phyloP scores from a whole-genome alignment of 2,329 filamentous ascomycete species.

The Penicillium capsulatum region DNA sequence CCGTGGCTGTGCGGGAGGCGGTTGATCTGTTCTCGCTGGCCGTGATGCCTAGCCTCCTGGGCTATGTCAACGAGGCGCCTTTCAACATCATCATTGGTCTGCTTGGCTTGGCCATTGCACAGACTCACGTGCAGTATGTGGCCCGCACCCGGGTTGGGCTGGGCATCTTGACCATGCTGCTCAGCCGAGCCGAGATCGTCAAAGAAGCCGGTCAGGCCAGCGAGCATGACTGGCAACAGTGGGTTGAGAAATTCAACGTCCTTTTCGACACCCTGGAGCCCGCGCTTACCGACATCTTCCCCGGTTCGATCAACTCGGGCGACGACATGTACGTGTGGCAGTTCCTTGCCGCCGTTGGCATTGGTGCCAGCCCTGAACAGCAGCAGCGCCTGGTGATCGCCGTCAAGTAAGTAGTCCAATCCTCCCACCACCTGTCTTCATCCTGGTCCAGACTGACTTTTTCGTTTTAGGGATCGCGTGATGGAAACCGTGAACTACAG shows the following conservation, averaged over 20 bases:
- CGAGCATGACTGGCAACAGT: conserved; percentile 74
- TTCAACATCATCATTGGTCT: conserved; percentile 88
- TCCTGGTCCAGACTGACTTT: too few species aligned
- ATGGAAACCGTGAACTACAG: conserved; percentile 89
- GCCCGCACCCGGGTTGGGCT: conserved; percentile 83
- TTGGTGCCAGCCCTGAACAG: conserved; percentile 87
- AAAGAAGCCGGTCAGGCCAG: conserved; percentile 71
- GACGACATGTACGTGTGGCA: conserved; percentile 98
- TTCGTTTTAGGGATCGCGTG: conserved; percentile 65
- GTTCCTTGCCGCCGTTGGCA: conserved; percentile 90
- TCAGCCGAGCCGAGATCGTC: conserved; percentile 88
- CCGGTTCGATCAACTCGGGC: conserved; percentile 79
- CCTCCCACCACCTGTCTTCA: too few species aligned
- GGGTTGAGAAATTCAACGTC: conserved; percentile 76
- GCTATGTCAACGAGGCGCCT: conserved; percentile 84
- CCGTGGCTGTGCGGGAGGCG: conserved; percentile 76
- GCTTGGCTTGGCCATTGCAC: conserved; percentile 75
- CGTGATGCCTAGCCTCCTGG: conserved; percentile 85
- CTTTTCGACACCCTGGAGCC: conserved; percentile 87
- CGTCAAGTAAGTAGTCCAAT: conserved; percentile 77
- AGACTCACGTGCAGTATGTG: conserved; percentile 78
- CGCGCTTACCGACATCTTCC: conserved; percentile 80
- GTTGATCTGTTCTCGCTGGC: conserved; percentile 84
- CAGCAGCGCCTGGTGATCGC: conserved; percentile 91
- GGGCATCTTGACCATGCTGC: conserved; percentile 85